Conservation (phyloP, 1,284 basidiomycete genomes). For the Farysia itapuensis region DNA sequence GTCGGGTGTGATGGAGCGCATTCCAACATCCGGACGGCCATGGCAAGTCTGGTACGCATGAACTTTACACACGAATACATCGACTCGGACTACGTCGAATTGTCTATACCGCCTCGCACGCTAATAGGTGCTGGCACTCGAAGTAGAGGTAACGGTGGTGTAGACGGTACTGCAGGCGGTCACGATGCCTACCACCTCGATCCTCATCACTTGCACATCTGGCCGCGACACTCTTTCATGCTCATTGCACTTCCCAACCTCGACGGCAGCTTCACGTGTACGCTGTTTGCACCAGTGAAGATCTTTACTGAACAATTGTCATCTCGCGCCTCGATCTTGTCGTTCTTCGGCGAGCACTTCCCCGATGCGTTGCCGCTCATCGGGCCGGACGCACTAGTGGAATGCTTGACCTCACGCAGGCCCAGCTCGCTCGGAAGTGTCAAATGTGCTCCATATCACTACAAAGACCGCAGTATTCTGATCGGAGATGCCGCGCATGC, state of each 20-base stretch:
- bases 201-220: conserved; percentile 95
- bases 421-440: conserved; percentile 86
- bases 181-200: conserved; percentile 73
- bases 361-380: conserved; percentile 81
- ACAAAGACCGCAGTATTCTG: conserved; percentile 81
- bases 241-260: conserved; percentile 86
- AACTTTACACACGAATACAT: conserved; percentile 92
- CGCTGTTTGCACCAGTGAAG: conserved; percentile 83
- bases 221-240: conserved; percentile 98
- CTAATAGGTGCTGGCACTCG: conserved; percentile 61
- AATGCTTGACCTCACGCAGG: conserved; percentile 79
- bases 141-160: conserved; percentile 63
- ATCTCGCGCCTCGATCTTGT: conserved; percentile 64
- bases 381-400: conserved; percentile 74
- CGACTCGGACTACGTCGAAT: conserved; percentile 90
- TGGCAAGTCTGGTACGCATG: conserved; percentile 64
- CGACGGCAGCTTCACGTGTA: conserved; percentile 66
- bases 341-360: conserved; percentile 83
- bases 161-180: conserved; percentile 14
- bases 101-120: conserved; percentile 82
- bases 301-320: conserved; percentile 67
- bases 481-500: conserved; percentile 93
- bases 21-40: conserved; percentile 62
- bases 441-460: conserved; percentile 86
- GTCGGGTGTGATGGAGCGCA: conserved; percentile 45